These are phyloP conservation scores for Claviceps fusiformis DNA, from an alignment of 2,329 filamentous ascomycete species.

Conservation along the genomic window DNA sequence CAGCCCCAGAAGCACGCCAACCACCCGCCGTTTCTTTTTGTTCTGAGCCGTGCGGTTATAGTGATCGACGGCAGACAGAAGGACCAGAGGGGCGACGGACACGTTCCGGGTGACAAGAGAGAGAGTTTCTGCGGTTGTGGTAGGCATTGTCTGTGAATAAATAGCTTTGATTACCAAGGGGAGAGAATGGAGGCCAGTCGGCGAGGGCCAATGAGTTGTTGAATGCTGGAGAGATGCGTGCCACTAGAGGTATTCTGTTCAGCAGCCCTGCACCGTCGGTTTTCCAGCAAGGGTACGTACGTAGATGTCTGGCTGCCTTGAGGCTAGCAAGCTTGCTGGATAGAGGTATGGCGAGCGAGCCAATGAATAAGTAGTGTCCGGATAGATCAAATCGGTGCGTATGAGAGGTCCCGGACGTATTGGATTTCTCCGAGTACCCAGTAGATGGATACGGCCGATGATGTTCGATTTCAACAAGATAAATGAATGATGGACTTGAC, in stretches of 20 bases:
- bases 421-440: neutral
- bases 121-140: conserved; percentile 91
- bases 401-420: neutral
- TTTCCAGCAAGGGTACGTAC: neutral
- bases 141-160: conserved; percentile 55
- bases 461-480: neutral
- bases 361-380: neutral
- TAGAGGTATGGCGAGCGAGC: neutral
- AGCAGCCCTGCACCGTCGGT: neutral
- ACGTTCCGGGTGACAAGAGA: conserved; percentile 90
- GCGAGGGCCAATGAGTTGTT: neutral
- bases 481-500: neutral
- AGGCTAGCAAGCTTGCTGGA: neutral
- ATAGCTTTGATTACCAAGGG: neutral
- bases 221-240: neutral
- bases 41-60: conserved; percentile 87
- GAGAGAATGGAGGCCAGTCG: neutral
- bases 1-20: conserved; percentile 87
- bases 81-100: conserved; percentile 91
- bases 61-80: conserved; percentile 95
- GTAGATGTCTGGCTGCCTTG: conserved; percentile 3
- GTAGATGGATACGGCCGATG: neutral
- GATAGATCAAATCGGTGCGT: too few relatives aligned
- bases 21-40: conserved; percentile 73
- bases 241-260: neutral